These are phyloP conservation scores for Fusarium transvaalense DNA, from an alignment of 2,329 filamentous ascomycete genomes.

Conservation along the genomic window DNA sequence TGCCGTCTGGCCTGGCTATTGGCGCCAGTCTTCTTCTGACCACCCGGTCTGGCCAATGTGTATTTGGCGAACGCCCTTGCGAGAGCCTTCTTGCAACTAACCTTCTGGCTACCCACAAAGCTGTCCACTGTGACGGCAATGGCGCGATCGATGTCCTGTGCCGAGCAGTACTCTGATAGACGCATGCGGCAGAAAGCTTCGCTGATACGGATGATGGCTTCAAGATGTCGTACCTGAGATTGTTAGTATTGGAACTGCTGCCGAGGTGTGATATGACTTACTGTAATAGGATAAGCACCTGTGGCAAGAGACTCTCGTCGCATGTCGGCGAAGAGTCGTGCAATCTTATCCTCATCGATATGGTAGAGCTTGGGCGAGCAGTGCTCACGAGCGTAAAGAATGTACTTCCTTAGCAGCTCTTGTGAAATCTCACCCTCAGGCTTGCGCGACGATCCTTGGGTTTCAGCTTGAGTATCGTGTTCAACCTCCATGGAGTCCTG, in stretches of 20 bases:
- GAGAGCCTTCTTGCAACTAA: conserved; percentile 96
- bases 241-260: conserved; percentile 22
- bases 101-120: conserved; percentile 95
- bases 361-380: conserved; percentile 94
- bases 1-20: conserved; percentile 48
- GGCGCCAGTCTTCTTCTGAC: conserved; percentile 41
- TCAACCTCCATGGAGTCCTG: conserved; percentile 73
- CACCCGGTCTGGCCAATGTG: conserved; percentile 68
- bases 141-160: conserved; percentile 93
- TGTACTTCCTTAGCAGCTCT: conserved; percentile 93
- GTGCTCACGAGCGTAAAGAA: conserved; percentile 91
- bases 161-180: conserved; percentile 92
- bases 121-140: conserved; percentile 97
- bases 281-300: conserved; percentile 96
- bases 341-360: conserved; percentile 97
- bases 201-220: conserved; percentile 95
- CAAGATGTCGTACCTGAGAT: conserved; percentile 90
- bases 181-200: conserved; percentile 98
- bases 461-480: conserved; percentile 61
- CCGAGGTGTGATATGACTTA: conserved; percentile 63
- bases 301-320: conserved; percentile 91
- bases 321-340: conserved; percentile 96
- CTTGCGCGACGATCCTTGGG: conserved; percentile 47
- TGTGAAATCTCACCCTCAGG: conserved; percentile 83
- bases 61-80: conserved; percentile 97